phyloP scores from a whole-genome alignment of 768 basidiomycete genomes.

The Hygrocybe coccinea region DNA sequence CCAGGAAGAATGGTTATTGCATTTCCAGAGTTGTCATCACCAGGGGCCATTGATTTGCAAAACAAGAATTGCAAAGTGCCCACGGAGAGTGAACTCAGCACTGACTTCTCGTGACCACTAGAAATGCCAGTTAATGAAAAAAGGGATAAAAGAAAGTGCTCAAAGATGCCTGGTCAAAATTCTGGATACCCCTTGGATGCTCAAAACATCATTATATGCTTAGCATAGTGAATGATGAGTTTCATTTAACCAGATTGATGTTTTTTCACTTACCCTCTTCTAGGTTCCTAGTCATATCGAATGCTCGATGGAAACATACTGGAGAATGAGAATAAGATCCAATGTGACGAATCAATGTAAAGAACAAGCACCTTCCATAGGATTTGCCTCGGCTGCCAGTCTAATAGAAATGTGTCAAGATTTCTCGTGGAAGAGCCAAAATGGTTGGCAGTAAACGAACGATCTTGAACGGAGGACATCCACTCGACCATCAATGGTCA shows the following conservation, averaged over 20 bases:
- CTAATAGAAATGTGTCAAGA: constrained; percentile 28
- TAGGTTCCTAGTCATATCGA: constrained; percentile 63
- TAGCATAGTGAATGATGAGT: neutral
- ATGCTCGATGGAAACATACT: constrained; percentile 80
- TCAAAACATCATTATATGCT: constrained; percentile 48
- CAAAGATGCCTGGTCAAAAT: constrained; percentile 67
- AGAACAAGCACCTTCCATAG: constrained; percentile 51
- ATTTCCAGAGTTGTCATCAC: constrained; percentile 35
- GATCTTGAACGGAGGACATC: constrained; percentile 4
- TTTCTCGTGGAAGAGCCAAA: neutral
- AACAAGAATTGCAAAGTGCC: constrained; percentile 36
- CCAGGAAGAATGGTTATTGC: constrained; percentile 61
- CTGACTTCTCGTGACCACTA: constrained; percentile 52
- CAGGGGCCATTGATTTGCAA: constrained; percentile 30
- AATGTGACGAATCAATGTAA: neutral
- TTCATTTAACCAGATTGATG: no score
- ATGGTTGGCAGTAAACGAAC: neutral
- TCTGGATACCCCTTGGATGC: constrained; percentile 63
- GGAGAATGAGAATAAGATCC: neutral
- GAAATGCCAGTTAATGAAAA: neutral
- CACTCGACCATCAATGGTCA: constrained; percentile 53
- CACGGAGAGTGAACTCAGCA: constrained; percentile 36
- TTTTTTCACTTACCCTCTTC: constrained; percentile 47
- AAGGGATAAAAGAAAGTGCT: neutral
- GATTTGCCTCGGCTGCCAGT: constrained; percentile 52